Conservation (phyloP, 495 filamentous ascomycete species). For the Tuber melanosporum region DNA sequence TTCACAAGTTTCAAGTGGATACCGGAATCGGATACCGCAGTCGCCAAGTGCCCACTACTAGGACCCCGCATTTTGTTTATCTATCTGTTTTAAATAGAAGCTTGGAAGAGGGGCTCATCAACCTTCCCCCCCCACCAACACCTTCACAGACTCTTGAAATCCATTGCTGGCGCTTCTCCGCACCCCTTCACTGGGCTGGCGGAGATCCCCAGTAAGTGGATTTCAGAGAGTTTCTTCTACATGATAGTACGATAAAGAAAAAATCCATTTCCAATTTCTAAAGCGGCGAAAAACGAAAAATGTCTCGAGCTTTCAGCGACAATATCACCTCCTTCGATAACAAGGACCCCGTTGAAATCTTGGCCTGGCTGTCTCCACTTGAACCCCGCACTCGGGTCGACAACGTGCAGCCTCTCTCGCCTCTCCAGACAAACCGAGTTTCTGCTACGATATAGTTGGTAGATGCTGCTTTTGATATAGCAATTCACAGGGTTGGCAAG, state of each 20-base stretch:
- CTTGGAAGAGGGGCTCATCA: background rate
- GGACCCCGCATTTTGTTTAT: background rate
- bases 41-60: background rate
- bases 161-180: background rate
- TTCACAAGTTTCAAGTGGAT: background rate
- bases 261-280: background rate
- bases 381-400: background rate
- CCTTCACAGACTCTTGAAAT: background rate
- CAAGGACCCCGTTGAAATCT: background rate
- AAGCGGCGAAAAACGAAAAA: background rate
- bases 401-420: background rate
- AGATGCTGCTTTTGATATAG: background rate
- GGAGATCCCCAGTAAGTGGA: background rate
- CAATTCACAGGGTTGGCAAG: background rate
- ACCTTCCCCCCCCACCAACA: background rate
- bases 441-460: background rate
- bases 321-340: background rate
- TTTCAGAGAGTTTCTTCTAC: background rate
- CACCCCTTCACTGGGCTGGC: background rate
- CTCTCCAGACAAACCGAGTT: background rate
- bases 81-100: background rate
- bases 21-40: background rate
- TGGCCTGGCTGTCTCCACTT: background rate
- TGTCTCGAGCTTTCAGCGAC: background rate
- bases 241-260: too few species aligned